Percentiles rank a stretch among this genome's conserved stretches.
Evolutionary conservation across 768 basidiomycete species (phyloP).

Genomic region (Boletus reticuloceps): DNA sequence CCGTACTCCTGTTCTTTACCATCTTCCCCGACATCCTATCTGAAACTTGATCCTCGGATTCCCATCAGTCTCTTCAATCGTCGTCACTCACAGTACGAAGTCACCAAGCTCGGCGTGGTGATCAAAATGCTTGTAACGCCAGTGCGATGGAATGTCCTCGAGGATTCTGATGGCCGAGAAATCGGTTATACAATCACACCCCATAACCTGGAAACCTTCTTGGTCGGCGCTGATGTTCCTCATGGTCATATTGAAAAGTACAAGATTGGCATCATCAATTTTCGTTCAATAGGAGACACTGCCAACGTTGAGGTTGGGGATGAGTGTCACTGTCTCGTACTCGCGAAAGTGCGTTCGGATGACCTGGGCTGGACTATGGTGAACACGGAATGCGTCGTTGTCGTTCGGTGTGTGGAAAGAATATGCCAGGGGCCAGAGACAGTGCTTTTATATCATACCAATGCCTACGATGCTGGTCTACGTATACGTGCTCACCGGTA

Average conservation of each 20-base stretch:
- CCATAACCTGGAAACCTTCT: constrained; percentile 1
- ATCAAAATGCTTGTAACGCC: constrained; percentile 8
- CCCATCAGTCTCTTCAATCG: neutral
- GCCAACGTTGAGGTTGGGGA: neutral
- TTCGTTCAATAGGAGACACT: neutral
- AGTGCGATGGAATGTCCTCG: constrained; percentile 8
- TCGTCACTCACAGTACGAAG: constrained; percentile 7
- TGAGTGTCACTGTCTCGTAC: constrained; percentile 10
- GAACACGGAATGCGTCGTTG: constrained; percentile 16
- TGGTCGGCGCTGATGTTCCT: constrained; percentile 4
- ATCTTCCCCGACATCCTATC: constrained; percentile 9
- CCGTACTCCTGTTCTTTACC: constrained; percentile 11
- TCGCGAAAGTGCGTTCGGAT: constrained; percentile 2
- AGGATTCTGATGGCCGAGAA: constrained; percentile 7
- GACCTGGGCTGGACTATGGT: constrained; percentile 14
- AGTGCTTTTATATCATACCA: constrained; percentile 5
- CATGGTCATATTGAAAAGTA: constrained; percentile 2
- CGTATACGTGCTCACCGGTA: neutral
- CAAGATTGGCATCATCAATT: constrained; percentile 11
- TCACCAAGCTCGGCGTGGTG: constrained; percentile 12
- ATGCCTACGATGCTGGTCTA: neutral
- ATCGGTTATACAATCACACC: constrained; percentile 11
- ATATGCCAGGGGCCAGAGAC: neutral
- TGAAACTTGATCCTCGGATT: constrained; percentile 1
- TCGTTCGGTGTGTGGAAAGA: constrained; percentile 4